Evolutionary conservation across 2,329 filamentous ascomycete genomes (phyloP).

Genomic region (Beauveria sp.): DNA sequence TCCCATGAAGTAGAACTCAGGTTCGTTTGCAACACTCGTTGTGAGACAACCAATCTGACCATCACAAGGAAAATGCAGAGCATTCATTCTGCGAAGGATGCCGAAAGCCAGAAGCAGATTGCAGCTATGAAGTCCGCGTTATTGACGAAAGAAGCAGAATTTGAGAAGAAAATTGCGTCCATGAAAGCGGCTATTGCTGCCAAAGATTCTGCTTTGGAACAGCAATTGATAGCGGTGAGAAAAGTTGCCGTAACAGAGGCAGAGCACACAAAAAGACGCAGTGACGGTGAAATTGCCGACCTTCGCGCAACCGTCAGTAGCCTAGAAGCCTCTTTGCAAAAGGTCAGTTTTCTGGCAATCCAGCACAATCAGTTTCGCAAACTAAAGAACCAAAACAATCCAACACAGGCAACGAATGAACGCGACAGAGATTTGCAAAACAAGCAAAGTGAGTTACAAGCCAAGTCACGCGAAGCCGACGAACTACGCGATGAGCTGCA

Average conservation of each 20-base stretch:
- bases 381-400: not conserved
- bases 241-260: constrained; percentile 41
- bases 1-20: constrained; percentile 61
- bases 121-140: constrained; percentile 16
- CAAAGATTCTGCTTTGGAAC: constrained; percentile 26
- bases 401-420: constrained; percentile 36
- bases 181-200: constrained; percentile 5
- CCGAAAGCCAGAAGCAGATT: constrained; percentile 23
- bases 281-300: constrained; percentile 57
- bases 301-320: constrained; percentile 52
- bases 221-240: constrained; percentile 37
- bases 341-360: constrained; percentile 30
- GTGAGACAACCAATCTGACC: constrained; percentile 12
- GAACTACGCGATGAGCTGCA: constrained; percentile 33
- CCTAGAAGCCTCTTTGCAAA: constrained; percentile 55
- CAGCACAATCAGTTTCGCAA: not conserved
- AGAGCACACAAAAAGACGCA: constrained; percentile 39
- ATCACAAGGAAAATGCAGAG: constrained; percentile 22
- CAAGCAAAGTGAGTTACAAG: constrained; percentile 47
- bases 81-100: constrained; percentile 23
- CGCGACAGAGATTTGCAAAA: constrained; percentile 39
- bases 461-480: constrained; percentile 14
- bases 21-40: constrained; percentile 24
- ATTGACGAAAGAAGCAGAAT: constrained; percentile 23
- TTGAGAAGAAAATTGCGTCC: constrained; percentile 23